Base-by-base conservation (phyloP, 345 rosid species). In the Geranium brycei region DNA sequence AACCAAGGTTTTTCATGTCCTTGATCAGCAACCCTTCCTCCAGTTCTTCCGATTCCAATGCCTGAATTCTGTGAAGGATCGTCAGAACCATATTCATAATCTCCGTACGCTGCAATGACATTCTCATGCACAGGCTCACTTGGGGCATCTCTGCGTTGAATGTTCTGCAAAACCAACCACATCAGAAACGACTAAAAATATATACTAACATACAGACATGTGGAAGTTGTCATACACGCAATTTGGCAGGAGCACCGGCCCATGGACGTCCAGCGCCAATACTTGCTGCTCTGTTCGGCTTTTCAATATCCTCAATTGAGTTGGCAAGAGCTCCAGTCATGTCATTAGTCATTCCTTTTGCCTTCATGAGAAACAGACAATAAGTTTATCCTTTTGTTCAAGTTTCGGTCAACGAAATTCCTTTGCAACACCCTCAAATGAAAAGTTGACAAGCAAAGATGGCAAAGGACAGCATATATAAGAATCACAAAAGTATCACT, bases 1-100 rank as follows among this genome's bases (percentile, higher is more conserved):
- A 63, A 79, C 91, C 89, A 84, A 66, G 78, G 75, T 69, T 76
- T 85, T 70, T 78, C 88, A 61, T 56, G 77, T 73, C 77, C 91
- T 62, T 85, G 89, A 66, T 80, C 96, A 55, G 78, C 64, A 73
- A 71, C 69, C 75, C 78, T 86, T 61, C 79, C 70, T 64, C 78
- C 65, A 32, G 72, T 73, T 81, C 85, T 87, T 74, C 85, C 86
- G 30, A 73, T 66, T 69, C 80, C 92, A 62, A 79, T 47, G 57
- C 81, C 73, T 60, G 83, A 60, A 68, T 69, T 83, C 75, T 73
- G 82, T 30, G 82, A 70, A 70, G 80, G 70, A 66, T 87, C 28
- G 28, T 23, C 92, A 73, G 87, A 80, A 72, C 75, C 75, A 77
- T 82, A 83, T 56, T 85, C 95, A 58, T 75, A 73, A 35, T 87